Evolutionary conservation across 2,329 filamentous ascomycete species (phyloP), one percentile per base, ranked within the genome.

Genomic region (Bipolaris gigantea): DNA sequence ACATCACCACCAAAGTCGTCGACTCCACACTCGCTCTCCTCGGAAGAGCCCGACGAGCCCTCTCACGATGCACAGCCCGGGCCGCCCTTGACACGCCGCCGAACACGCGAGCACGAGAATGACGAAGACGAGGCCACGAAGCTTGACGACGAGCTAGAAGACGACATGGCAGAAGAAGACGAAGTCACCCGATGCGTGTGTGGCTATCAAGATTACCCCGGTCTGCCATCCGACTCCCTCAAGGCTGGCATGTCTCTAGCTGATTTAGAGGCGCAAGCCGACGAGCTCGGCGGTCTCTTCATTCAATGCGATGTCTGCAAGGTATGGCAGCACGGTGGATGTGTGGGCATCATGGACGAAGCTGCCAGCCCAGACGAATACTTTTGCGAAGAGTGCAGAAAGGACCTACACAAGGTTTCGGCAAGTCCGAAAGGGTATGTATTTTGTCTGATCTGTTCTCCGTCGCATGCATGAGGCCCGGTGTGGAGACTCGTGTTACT

Each of bases 251-350:
- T 72, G 77, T 85, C 77, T 76, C 82, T 74, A 75, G 81, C 73
- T 77, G 86, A 77, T 78, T 86, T 79, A 56, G 71, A 72, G 49
- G 53, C 63, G 16, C 69, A 66, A 61, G 67, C 65, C 30, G 92
- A 96, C 68, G 93, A 97, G 62, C 83, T 93, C 62, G 94, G 93
- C 40, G 93, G 92, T 48, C 89, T 97, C 76, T 99, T 97, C 76
- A 92, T 99, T 63, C 93, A 97, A 79, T 99, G 94, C 83, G 94
- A 97, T 77, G 82, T 90, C 61, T 99, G 94, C 81, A 95, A 96
- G 73, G 94, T 97, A 60, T 99, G 93, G 94, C 94, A 99, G 75
- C 94, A 99, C 73, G 94, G 94, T 67, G 93, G 92, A 56, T 99
- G 94, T 71, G 93, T 99, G 55, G 93, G 94, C 56, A 96, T 99